Evolutionary conservation across 2,329 filamentous ascomycete genomes (phyloP).

Genomic region (Xylariaceae sp.): DNA sequence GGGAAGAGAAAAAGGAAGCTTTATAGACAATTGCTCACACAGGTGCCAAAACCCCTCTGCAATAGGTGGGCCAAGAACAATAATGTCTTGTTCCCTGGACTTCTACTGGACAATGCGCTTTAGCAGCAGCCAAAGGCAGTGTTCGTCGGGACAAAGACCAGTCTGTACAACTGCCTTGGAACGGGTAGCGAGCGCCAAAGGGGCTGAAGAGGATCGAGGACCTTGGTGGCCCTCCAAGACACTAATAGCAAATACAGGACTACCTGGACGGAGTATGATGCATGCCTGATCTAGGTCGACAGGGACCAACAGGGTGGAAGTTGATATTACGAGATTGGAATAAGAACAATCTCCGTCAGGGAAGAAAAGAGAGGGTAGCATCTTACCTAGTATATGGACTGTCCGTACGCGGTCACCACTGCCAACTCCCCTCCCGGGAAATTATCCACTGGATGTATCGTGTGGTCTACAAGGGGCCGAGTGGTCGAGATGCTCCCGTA

Average conservation of each 20-base stretch:
- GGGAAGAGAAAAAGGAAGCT: neutral
- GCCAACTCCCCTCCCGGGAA: neutral
- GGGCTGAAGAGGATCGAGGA: neutral
- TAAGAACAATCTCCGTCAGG: neutral
- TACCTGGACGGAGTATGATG: neutral
- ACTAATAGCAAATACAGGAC: too few species aligned
- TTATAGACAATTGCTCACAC: neutral
- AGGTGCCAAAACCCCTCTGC: neutral
- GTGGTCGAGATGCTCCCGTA: neutral
- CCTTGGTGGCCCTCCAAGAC: neutral
- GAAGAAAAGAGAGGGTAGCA: neutral
- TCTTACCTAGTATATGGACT: constrained; percentile 10
- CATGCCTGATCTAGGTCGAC: neutral
- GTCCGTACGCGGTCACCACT: neutral
- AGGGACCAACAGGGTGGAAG: neutral
- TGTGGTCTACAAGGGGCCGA: neutral
- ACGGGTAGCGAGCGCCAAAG: neutral
- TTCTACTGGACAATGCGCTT: neutral
- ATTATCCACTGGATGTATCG: neutral
- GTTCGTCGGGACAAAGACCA: neutral
- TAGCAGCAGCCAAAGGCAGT: neutral
- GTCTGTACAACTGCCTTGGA: neutral
- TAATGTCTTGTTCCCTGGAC: neutral
- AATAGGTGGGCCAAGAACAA: neutral
- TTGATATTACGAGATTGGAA: neutral